These are phyloP conservation scores for Nothophoma quercina DNA, from an alignment of 2,329 filamentous ascomycete species.

Conservation along the genomic window DNA sequence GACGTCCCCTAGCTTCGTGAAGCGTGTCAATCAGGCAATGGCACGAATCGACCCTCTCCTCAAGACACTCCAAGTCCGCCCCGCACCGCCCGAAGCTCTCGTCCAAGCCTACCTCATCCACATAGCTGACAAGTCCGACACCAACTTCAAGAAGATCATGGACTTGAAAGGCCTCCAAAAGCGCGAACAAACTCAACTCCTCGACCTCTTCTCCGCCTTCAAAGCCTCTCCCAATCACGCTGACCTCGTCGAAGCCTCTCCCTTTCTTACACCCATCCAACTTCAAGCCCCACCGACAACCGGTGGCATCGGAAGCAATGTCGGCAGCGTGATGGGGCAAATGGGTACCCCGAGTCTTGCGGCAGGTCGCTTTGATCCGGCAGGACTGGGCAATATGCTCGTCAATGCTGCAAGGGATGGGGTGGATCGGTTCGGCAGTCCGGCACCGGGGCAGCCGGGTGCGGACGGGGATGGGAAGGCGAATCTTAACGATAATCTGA, in stretches of 20 bases:
- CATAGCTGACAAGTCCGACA: slow-evolving; percentile 90
- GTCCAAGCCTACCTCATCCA: slow-evolving; percentile 98
- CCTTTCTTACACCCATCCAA: slow-evolving; percentile 48
- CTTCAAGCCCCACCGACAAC: slow-evolving; percentile 52
- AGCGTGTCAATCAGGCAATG: slow-evolving; percentile 85
- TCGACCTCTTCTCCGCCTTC: slow-evolving; percentile 92
- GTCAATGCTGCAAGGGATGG: slow-evolving; percentile 88
- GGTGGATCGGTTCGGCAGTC: slow-evolving; percentile 76
- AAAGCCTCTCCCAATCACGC: slow-evolving; percentile 71
- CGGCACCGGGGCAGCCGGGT: slow-evolving; percentile 41
- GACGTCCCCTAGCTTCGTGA: slow-evolving; percentile 70
- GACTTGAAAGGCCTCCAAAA: slow-evolving; percentile 91
- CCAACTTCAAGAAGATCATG: slow-evolving; percentile 94
- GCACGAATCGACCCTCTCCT: slow-evolving; percentile 88
- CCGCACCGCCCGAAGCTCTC: slow-evolving; percentile 88
- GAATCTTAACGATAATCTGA: slow-evolving; percentile 90
- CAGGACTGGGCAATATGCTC: slow-evolving; percentile 83
- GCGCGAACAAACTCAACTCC: slow-evolving; percentile 78
- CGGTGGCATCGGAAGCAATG: slow-evolving; percentile 49
- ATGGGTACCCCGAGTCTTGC: slow-evolving; percentile 49
- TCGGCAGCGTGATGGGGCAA: slow-evolving; percentile 49
- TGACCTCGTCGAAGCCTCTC: slow-evolving; percentile 60
- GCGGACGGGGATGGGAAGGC: slow-evolving; percentile 57
- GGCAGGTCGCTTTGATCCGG: slow-evolving; percentile 73
- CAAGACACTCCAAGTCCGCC: slow-evolving; percentile 94